phyloP scores from a whole-genome alignment of 1,139 yeast genomes.

The Protomyces lactucae-debilis region DNA sequence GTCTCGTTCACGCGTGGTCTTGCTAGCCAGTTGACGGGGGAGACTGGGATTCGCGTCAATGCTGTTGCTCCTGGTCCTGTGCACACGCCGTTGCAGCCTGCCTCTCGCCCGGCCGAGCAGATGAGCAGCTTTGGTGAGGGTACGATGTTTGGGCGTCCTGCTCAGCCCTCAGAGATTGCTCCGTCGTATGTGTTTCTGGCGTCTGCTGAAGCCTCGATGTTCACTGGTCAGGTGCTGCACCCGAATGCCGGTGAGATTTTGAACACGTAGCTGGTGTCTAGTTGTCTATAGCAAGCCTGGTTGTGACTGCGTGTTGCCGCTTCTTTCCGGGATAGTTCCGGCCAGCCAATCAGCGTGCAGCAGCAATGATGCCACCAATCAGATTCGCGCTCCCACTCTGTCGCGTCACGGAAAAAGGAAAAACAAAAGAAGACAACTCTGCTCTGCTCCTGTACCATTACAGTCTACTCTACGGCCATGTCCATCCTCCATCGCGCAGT shows the following conservation, averaged over 20 bases:
- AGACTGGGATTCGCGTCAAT: constrained; percentile 52
- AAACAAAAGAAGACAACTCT: background rate
- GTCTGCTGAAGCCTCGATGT: constrained; percentile 20
- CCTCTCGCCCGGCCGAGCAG: constrained; percentile 24
- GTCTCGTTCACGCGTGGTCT: constrained; percentile 52
- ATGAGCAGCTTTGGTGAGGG: constrained; percentile 21
- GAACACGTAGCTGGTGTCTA: background rate
- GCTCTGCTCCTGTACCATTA: background rate
- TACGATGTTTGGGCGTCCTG: constrained; percentile 23
- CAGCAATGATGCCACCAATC: background rate
- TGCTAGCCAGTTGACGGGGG: constrained; percentile 54
- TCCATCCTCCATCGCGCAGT: background rate
- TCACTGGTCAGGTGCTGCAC: constrained; percentile 15
- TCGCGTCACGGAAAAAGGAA: background rate
- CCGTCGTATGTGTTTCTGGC: constrained; percentile 29
- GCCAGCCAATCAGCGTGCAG: too few species aligned
- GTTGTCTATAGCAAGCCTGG: background rate
- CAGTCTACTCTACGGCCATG: background rate
- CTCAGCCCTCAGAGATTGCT: constrained; percentile 29
- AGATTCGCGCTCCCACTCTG: background rate
- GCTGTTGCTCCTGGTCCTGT: constrained; percentile 71
- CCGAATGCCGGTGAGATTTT: background rate
- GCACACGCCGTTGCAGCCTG: constrained; percentile 46
- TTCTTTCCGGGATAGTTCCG: too few species aligned
- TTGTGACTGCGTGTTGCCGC: too few species aligned